A percentile compares a stretch with the other conserved stretches of the same genome.
Conservation (phyloP, 257 asterid species). For the Eucommia ulmoides region DNA sequence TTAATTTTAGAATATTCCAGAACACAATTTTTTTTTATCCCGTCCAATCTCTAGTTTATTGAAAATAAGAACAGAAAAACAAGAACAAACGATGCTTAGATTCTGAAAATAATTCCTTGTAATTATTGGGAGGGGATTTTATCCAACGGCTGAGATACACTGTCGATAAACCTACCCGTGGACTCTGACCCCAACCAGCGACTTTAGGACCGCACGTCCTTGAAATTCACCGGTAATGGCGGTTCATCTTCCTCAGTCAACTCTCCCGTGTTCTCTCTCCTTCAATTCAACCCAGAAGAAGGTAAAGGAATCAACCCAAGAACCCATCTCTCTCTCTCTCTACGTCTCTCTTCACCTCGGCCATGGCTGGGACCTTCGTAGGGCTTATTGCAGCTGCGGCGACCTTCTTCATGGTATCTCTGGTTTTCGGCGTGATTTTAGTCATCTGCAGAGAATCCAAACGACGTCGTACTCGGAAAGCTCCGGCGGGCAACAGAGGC, state of each 20-base stretch:
- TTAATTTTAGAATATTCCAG: no score
- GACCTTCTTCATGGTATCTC: conserved; percentile 34
- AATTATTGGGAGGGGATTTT: no score
- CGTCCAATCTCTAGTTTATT: no score
- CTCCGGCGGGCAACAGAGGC: conserved; percentile 12
- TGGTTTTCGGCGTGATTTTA: conserved; percentile 28
- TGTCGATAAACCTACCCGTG: no score
- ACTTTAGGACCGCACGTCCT: no score
- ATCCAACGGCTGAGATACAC: no score
- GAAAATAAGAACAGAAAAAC: no score
- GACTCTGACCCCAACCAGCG: no score
- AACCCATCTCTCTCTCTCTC: background rate
- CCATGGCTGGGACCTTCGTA: conserved; percentile 26
- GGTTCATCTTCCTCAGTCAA: conserved; percentile 16
- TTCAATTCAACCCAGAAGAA: background rate
- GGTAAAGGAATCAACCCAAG: background rate
- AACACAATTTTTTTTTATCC: no score
- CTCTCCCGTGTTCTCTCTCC: background rate
- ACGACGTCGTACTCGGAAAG: conserved; percentile 16
- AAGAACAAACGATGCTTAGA: no score
- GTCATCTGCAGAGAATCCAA: conserved; percentile 24
- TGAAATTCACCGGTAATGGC: conserved; percentile 45
- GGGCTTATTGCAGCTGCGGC: conserved; percentile 38
- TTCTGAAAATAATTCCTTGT: no score
- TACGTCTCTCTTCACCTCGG: background rate